Conservation (phyloP, 129 eudicot genomes). For the Silybum marianum region DNA sequence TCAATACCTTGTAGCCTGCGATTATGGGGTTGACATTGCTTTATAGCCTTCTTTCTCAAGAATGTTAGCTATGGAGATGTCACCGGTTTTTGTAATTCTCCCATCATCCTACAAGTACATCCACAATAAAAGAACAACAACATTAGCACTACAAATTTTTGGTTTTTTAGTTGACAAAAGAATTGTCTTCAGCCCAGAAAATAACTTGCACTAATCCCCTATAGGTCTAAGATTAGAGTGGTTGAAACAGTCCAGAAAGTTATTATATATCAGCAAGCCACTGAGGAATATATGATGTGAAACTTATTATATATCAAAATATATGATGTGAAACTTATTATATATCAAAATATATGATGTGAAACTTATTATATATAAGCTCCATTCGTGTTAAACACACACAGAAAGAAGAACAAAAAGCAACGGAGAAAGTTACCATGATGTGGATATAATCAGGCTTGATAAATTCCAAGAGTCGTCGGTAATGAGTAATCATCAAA, state of each 20-base stretch:
- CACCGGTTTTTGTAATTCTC: slow-evolving; percentile 84
- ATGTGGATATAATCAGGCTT: slow-evolving; percentile 84
- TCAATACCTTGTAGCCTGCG: slow-evolving; percentile 27
- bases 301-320: too few species aligned
- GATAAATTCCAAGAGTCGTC: slow-evolving; percentile 75
- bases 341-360: too few species aligned
- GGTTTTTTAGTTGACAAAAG: neutral
- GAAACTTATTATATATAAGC: too few species aligned
- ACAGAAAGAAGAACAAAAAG: neutral
- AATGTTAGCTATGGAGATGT: slow-evolving; percentile 66
- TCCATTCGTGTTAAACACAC: neutral
- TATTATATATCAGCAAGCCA: too few species aligned
- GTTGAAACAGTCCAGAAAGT: neutral
- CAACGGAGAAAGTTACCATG: slow-evolving; percentile 56
- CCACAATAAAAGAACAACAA: neutral
- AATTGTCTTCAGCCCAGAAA: neutral
- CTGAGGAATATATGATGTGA: too few species aligned
- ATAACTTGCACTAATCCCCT: neutral
- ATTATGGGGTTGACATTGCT: slow-evolving; percentile 58
- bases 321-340: too few species aligned
- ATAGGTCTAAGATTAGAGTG: slow-evolving; percentile 8
- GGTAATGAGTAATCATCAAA: slow-evolving; percentile 95
- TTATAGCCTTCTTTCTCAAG: slow-evolving; percentile 94
- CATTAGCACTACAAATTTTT: neutral
- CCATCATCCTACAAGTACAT: slow-evolving; percentile 68